Evolutionary conservation across 78 protist species (phyloP).

Genomic region (Dictyostelium firmibasis): DNA sequence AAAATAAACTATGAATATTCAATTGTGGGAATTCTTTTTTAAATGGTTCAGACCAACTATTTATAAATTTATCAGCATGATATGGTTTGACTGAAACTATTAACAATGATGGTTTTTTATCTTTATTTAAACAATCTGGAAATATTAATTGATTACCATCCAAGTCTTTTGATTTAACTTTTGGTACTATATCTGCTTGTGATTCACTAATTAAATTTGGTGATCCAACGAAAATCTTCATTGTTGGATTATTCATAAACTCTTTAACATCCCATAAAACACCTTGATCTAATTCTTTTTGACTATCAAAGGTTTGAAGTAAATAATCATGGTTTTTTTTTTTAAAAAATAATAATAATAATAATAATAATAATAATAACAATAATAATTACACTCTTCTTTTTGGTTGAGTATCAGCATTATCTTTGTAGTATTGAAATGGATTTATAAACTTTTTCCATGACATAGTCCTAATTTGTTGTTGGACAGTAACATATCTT

Average conservation of each 20-base stretch:
- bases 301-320: no score
- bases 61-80: constrained; percentile 6
- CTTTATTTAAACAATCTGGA: neutral
- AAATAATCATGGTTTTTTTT: no score
- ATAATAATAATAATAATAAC: neutral
- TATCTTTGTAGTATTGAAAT: constrained; percentile 23
- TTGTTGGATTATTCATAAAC: constrained; percentile 27
- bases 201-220: neutral
- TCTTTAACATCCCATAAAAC: constrained; percentile 55
- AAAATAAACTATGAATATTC: neutral
- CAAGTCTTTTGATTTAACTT: constrained; percentile 2
- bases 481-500: neutral
- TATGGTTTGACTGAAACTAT: constrained; percentile 49
- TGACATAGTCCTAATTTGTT: constrained; percentile 24
- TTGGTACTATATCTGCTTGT: neutral
- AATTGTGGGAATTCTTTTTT: constrained; percentile 30
- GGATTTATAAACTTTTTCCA: constrained; percentile 37
- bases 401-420: constrained; percentile 42
- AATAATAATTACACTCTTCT: constrained; percentile 24
- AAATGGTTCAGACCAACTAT: constrained; percentile 59
- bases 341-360: neutral
- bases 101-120: constrained; percentile 11
- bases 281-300: constrained; percentile 60
- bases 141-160: constrained; percentile 4
- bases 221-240: constrained; percentile 43